Percentiles rank a stretch among this genome's conserved stretches.
Evolutionary conservation across 257 asterid genomes (phyloP).

Genomic region (Jacaranda copaia): DNA sequence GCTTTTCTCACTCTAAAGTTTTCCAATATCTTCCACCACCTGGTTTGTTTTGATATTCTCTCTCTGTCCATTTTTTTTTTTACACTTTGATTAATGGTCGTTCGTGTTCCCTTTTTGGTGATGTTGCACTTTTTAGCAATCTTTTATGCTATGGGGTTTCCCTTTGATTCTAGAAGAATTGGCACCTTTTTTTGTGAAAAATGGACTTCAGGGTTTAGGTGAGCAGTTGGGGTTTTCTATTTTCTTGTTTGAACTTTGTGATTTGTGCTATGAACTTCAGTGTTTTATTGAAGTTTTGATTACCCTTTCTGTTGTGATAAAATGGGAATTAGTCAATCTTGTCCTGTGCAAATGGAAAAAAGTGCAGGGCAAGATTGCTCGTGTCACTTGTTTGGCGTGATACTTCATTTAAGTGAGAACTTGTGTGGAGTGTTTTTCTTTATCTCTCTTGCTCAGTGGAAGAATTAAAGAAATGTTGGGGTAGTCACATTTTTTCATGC

Average conservation of each 20-base stretch:
- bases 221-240: slow-evolving; percentile 8
- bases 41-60: slow-evolving; percentile 51
- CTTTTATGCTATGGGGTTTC: not conserved
- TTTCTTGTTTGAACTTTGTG: slow-evolving; percentile 25
- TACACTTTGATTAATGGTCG: slow-evolving; percentile 20
- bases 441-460: not conserved
- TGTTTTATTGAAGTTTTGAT: not conserved
- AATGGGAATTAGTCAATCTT: slow-evolving; percentile 2
- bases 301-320: not conserved
- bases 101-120: slow-evolving; percentile 25
- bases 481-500: not conserved
- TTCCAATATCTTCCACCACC: slow-evolving; percentile 62
- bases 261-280: slow-evolving; percentile 1
- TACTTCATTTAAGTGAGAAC: not conserved
- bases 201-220: slow-evolving; percentile 18
- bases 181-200: not conserved
- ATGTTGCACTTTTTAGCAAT: not conserved
- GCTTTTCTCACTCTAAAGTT: slow-evolving; percentile 71
- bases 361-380: not conserved
- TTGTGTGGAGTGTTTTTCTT: not conserved
- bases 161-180: slow-evolving; percentile 1
- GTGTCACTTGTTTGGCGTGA: not conserved
- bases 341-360: not conserved
- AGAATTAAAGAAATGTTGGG: not conserved
- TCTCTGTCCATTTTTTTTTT: slow-evolving; percentile 8